These are phyloP conservation scores for Poronia punctata DNA, from an alignment of 495 filamentous ascomycete genomes.

Conservation along the genomic window DNA sequence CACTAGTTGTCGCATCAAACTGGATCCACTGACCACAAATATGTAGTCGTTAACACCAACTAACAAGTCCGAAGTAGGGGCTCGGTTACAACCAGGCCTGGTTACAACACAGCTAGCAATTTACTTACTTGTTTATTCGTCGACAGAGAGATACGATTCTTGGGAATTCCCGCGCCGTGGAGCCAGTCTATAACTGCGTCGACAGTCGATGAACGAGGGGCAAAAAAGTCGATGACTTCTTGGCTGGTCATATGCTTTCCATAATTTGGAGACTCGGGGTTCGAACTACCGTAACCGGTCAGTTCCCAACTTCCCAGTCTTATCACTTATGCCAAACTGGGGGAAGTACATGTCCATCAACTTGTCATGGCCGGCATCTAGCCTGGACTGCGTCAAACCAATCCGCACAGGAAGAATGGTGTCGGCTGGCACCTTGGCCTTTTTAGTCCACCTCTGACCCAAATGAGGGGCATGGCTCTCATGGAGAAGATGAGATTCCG, in stretches of 20 bases:
- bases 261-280: conserved; percentile 51
- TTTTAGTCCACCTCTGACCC: conserved; percentile 16
- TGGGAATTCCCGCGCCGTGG: conserved; percentile 40
- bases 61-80: too few species aligned
- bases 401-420: conserved; percentile 26
- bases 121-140: conserved; percentile 19
- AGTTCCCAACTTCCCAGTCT: conserved; percentile 28
- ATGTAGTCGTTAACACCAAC: too few species aligned
- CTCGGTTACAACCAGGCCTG: too few species aligned
- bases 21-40: conserved; percentile 31
- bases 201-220: conserved; percentile 34
- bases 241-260: conserved; percentile 45
- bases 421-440: conserved; percentile 11
- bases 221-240: conserved; percentile 48
- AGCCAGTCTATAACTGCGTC: conserved; percentile 46
- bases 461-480: conserved; percentile 27
- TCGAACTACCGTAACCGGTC: conserved; percentile 67
- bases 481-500: conserved; percentile 24
- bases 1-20: conserved; percentile 47
- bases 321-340: neutral
- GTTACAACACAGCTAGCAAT: too few species aligned
- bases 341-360: conserved; percentile 27
- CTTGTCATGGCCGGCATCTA: conserved; percentile 23
- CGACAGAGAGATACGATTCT: conserved; percentile 11
- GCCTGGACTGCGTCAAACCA: conserved; percentile 24